A percentile compares a stretch with the other conserved stretches of the same genome.
These are phyloP conservation scores for Crithidia acanthocephali DNA, from an alignment of 208 protist species.

Conservation along the genomic window DNA sequence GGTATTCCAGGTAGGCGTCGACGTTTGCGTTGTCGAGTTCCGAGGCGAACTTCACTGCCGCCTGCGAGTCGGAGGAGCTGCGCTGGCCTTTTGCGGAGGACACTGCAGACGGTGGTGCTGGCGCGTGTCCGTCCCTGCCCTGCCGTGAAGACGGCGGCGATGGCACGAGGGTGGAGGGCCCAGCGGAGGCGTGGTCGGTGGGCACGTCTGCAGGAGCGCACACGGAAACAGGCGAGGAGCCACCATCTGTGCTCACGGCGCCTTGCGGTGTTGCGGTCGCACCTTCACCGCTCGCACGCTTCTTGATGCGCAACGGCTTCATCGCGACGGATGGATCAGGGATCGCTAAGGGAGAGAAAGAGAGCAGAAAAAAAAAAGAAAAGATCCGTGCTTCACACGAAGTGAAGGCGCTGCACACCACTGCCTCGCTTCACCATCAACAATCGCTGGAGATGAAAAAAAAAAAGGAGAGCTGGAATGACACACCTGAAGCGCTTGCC, in stretches of 20 bases:
- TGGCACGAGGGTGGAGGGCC: not conserved
- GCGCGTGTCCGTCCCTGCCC: not conserved
- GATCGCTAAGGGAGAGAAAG: not conserved
- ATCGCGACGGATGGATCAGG: not conserved
- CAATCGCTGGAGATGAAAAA: too few species aligned
- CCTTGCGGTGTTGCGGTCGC: not conserved
- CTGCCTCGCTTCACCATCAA: too few species aligned
- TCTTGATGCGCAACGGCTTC: conserved; percentile 19
- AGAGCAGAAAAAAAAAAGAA: conserved; percentile 1
- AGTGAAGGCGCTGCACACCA: too few species aligned
- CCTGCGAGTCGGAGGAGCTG: not conserved
- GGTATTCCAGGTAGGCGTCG: conserved; percentile 85
- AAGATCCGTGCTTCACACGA: too few species aligned
- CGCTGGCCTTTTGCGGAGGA: not conserved
- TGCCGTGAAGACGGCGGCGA: not conserved
- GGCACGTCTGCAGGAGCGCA: not conserved
- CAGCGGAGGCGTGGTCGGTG: not conserved
- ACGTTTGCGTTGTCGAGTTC: conserved; percentile 73
- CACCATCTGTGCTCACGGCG: not conserved
- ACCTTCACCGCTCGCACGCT: not conserved
- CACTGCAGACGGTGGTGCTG: not conserved
- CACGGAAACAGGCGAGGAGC: not conserved
- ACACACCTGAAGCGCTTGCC: too few species aligned
- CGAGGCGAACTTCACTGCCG: conserved; percentile 48
- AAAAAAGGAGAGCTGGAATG: too few species aligned